phyloP scores from a whole-genome alignment of 257 asterid species.

The Solanum arcanum region DNA sequence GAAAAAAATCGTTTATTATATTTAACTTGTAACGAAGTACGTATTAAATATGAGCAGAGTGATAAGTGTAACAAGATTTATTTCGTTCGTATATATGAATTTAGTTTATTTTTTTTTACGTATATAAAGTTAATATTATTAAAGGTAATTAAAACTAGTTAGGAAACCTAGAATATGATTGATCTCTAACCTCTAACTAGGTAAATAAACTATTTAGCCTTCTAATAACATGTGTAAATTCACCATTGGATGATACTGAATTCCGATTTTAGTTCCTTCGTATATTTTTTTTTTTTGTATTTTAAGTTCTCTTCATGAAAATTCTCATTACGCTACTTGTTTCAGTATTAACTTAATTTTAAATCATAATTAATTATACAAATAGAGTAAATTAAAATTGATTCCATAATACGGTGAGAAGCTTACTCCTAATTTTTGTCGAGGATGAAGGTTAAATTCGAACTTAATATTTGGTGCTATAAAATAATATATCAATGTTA shows the following conservation, averaged over 20 bases:
- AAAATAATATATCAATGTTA: background rate
- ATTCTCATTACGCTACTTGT: background rate
- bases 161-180: too few relatives aligned
- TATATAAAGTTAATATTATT: too few relatives aligned
- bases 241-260: too few relatives aligned
- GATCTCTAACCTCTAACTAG: too few relatives aligned
- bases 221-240: too few relatives aligned
- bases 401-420: background rate
- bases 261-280: too few relatives aligned
- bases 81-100: background rate
- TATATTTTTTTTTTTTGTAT: too few relatives aligned
- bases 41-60: background rate
- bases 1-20: background rate
- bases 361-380: too few relatives aligned
- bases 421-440: background rate
- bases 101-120: background rate
- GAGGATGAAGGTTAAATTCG: background rate
- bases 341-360: background rate
- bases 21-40: background rate
- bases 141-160: too few relatives aligned
- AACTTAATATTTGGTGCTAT: background rate
- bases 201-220: too few relatives aligned
- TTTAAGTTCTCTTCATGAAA: background rate
- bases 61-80: background rate
- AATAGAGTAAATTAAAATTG: background rate